Evolutionary conservation across 2,329 filamentous ascomycete species (phyloP), one percentile per base, ranked within the genome.

Genomic region (Penicillium fuscoglaucum): DNA sequence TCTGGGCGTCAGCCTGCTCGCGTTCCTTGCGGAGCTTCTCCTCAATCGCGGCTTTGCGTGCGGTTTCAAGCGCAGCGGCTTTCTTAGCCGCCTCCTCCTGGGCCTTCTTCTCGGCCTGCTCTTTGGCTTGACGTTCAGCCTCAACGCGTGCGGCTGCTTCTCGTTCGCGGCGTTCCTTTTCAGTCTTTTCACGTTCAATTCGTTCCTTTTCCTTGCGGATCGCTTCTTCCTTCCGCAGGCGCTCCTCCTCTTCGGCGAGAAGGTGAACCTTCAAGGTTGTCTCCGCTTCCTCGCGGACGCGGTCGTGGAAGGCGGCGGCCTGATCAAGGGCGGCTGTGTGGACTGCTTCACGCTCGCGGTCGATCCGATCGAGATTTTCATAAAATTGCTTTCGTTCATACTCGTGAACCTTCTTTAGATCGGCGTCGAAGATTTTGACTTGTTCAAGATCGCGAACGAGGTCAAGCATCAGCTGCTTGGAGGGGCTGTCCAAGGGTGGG

Each of bases 321-420:
- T 83, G 83, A 46, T 83, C 84, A 17, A 93, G 82, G 15, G 88
- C 88, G 65, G 86, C 83, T 58, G 83, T 81, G 69, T 91, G 88
- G 55, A 79, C 80, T 50, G 83, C 78, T 68, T 87, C 86, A 35
- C 83, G 84, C 62, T 90, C 86, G 37, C 84, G 82, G 33, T 84
- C 81, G 52, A 86, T 83, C 41, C 79, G 79, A 58, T 91, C 87
- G 29, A 90, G 82, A 26, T 79, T 82, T 24, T 85, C 82, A 43
- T 85, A 79, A 59, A 84, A 84, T 9, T 71, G 64, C 40, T 72
- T 71, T 6, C 74, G 72, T 54, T 79, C 76, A 63, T 77, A 79
- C 15, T 70, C 72, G 56, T 79, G 74, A 28, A 78, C 76, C 35
- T 73, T 74, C 51, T 77, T 77, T n/a, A 78, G 64, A 45, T 80